These are phyloP conservation scores for Aspergillus wentii DNA, from an alignment of 495 filamentous ascomycete species.

Conservation along the genomic window DNA sequence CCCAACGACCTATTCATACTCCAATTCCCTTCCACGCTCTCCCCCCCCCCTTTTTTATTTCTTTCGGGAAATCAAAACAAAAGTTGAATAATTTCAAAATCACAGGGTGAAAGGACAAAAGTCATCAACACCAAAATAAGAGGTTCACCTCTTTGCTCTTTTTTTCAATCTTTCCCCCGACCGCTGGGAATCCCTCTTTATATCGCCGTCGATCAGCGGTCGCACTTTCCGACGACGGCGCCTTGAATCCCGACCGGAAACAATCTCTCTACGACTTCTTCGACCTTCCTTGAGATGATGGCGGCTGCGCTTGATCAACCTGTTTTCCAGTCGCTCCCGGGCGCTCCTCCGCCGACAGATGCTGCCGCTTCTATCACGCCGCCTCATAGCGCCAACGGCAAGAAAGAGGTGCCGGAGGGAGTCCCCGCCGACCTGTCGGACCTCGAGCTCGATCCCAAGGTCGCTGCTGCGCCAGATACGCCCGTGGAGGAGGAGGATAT, in stretches of 20 bases:
- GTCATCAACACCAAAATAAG: too few relatives aligned
- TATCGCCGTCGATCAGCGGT: constrained; percentile 48
- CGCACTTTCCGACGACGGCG: constrained; percentile 41
- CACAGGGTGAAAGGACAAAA: constrained; percentile 4
- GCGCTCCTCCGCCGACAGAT: constrained; percentile 11
- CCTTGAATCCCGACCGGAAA: constrained; percentile 10
- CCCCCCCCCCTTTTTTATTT: constrained; percentile 1
- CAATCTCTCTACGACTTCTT: constrained; percentile 9
- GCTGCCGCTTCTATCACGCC: constrained; percentile 40
- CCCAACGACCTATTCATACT: constrained; percentile 1
- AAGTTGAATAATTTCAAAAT: too few relatives aligned
- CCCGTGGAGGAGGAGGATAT: constrained; percentile 62
- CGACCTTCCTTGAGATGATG: constrained; percentile 22
- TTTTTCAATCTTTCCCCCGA: constrained; percentile 27
- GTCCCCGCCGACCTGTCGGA: constrained; percentile 42
- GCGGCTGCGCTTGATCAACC: constrained; percentile 30
- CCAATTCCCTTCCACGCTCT: constrained; percentile 2
- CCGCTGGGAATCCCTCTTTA: constrained; percentile 37
- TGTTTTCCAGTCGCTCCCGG: constrained; percentile 21
- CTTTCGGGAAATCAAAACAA: too few relatives aligned
- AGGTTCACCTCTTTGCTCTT: constrained; percentile 6
- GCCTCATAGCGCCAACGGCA: constrained; percentile 41
- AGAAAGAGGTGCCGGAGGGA: constrained; percentile 38
- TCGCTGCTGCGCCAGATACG: constrained; percentile 19
- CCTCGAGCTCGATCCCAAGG: constrained; percentile 37